Base-by-base conservation (phyloP, 2,329 filamentous ascomycete species). In the Lasiodiplodia sp. region DNA sequence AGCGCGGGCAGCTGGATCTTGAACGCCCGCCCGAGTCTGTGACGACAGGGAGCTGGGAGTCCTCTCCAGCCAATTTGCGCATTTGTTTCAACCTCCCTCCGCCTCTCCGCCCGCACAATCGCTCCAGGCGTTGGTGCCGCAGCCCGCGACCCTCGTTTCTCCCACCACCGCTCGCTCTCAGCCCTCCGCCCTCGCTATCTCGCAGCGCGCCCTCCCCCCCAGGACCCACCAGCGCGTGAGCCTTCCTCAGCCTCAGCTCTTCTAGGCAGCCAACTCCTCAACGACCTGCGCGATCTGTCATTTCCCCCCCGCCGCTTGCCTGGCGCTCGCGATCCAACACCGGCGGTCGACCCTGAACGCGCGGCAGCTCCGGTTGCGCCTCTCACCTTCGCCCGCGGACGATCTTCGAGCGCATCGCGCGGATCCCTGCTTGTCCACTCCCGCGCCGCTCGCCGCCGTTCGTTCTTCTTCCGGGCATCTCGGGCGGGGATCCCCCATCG, bases 151-250 rank as follows among this genome's bases (percentile, higher is more conserved):
- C 40, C 53, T 67, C 65, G 65, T 67, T 67, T 38, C 65, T 58
- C 65, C 66, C 44, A 58, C 47, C 44, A 37, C 66, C 56, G 18
- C 47, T 53, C 56, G 56, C 56, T 62, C 44, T 21, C 12, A 21
- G 44, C 55, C 21, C 53, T 57, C 53, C 52, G 44, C 65, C 55
- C 11, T 38, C 44, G 37, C 57, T 53, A 52, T 53, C 66, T 34
- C 55, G 37, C n/a, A 47, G 8, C 66, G 31, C 56, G 18, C 44
- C n/a, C 34, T 62, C 23, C 44, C 18, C 28, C 57, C 49, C 34
- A 49, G 44, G 65, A 67, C 65, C 65, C 65, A 67, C 65, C 56
- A 44, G 31, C 65, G 65, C 65, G 53, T 67, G 65, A 67, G 65
- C 40, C 52, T 44, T 14, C 65, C 49, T 14, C 49, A 47, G 47